These are phyloP conservation scores for Penicillium sp. DNA, from an alignment of 2,329 filamentous ascomycete genomes.

Conservation along the genomic window DNA sequence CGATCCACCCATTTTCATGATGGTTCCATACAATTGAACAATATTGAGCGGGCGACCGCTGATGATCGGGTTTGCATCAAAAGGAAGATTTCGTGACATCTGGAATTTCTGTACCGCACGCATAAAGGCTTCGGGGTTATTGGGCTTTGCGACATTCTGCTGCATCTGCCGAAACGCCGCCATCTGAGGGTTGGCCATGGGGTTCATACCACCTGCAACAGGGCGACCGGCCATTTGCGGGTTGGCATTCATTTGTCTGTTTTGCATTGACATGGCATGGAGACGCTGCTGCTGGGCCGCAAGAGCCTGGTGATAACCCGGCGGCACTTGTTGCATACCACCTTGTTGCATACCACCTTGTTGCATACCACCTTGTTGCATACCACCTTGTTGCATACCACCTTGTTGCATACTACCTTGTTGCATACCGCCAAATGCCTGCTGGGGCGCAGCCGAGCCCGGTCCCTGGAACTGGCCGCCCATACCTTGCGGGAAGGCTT, in stretches of 20 bases:
- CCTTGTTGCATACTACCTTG: conserved; percentile 40
- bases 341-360: conserved; percentile 42
- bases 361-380: conserved; percentile 43
- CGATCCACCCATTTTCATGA: conserved; percentile 75
- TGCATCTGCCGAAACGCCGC: conserved; percentile 52
- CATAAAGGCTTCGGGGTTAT: conserved; percentile 66
- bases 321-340: conserved; percentile 41
- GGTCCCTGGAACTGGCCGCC: conserved; percentile 43
- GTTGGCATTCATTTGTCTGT: conserved; percentile 59
- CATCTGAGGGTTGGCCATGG: conserved; percentile 42
- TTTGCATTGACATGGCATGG: conserved; percentile 80
- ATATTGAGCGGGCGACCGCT: conserved; percentile 73
- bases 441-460: conserved; percentile 39
- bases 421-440: conserved; percentile 30
- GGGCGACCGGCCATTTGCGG: conserved; percentile 37
- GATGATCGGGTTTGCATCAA: conserved; percentile 73
- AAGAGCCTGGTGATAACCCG: conserved; percentile 57
- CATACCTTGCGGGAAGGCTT: conserved; percentile 41
- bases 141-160: conserved; percentile 41
- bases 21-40: conserved; percentile 72
- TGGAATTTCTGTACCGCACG: conserved; percentile 77
- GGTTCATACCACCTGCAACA: conserved; percentile 36
- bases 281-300: conserved; percentile 69
- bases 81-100: conserved; percentile 66
- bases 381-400: conserved; percentile 36